Base-by-base conservation (phyloP, 1,284 basidiomycete species). In the Tylopilus microsporus region DNA sequence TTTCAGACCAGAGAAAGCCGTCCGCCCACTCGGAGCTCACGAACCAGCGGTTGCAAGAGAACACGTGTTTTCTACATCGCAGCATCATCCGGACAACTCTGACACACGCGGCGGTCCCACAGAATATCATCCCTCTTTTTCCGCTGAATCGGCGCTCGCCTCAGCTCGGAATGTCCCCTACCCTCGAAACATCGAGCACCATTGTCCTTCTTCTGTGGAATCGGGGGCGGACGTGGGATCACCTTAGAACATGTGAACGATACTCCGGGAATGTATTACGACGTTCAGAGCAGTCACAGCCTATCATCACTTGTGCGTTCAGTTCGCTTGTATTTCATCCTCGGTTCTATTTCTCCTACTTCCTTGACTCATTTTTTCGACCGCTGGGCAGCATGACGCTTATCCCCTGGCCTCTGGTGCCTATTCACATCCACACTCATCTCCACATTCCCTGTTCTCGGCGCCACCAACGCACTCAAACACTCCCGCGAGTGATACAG, bases 271-370 rank as follows among this genome's bases (percentile, higher is more conserved):
- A 41, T 57, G 30, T 66, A 61, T 50, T 63, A 68, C 46, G 51
- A 57, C 42, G 37, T 51, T 21, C 70, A 57, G 37, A 55, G 55
- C 11, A 60, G 46, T 52, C 66, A 50, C 47, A 66, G 64, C 18
- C 30, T 65, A 32, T 62, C 71, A 30, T 70, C 69, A 0, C 60
- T 71, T 5, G 68, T 70, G 32, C 59, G 68, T 71, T n/a, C 36
- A 52, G 13, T 49, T 41, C 13, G 12, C 15, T 18, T 41, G 36
- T 37, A 37, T 25, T 25, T 25, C 25, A 25, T 25, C 25, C 25
- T 25, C 25, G 25, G 25, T 25, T 25, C 25, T 37, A 12, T 16
- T 41, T 41, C 39, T 18, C 7, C 16, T 41, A 11, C 39, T 42
- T 36, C 19, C 11, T 7, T 43, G 18, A 51, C 65, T 68, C 16